Evolutionary conservation across 2,329 filamentous ascomycete species (phyloP).

Genomic region (Aureobasidium pullulans): DNA sequence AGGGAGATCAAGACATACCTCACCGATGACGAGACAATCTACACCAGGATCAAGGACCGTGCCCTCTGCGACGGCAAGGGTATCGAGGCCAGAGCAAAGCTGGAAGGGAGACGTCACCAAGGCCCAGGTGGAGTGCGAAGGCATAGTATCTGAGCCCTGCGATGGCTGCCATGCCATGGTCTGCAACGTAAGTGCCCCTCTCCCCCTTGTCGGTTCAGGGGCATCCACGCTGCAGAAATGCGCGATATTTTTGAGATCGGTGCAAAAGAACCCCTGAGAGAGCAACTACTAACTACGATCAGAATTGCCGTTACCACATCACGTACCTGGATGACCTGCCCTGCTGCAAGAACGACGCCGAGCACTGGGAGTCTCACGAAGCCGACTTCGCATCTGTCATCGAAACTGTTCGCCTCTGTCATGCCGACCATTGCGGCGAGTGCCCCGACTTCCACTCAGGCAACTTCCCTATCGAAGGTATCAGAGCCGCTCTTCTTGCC

Average conservation of each 20-base stretch:
- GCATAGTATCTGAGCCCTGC: constrained; percentile 5
- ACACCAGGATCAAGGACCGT: background rate
- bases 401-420: background rate
- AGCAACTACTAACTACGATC: background rate
- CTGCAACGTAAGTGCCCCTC: constrained; percentile 13
- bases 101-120: background rate
- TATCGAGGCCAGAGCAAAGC: constrained; percentile 1
- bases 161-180: constrained; percentile 12
- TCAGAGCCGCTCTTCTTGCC: background rate
- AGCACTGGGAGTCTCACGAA: background rate
- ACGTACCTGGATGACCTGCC: background rate
- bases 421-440: background rate
- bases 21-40: background rate
- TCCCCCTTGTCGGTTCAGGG: background rate
- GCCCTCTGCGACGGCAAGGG: constrained; percentile 6
- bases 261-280: too few species aligned
- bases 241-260: too few species aligned
- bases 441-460: constrained; percentile 2
- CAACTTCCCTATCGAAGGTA: constrained; percentile 1
- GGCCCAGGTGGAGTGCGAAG: constrained; percentile 2
- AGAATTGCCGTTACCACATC: constrained; percentile 12
- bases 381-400: background rate
- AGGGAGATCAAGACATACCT: constrained; percentile 15
- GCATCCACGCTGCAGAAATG: too few species aligned
- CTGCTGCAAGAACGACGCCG: background rate